Percentiles rank a stretch among this genome's conserved stretches.
phyloP scores from a whole-genome alignment of 805 yeast genomes.

The Kuraishia capsulata region DNA sequence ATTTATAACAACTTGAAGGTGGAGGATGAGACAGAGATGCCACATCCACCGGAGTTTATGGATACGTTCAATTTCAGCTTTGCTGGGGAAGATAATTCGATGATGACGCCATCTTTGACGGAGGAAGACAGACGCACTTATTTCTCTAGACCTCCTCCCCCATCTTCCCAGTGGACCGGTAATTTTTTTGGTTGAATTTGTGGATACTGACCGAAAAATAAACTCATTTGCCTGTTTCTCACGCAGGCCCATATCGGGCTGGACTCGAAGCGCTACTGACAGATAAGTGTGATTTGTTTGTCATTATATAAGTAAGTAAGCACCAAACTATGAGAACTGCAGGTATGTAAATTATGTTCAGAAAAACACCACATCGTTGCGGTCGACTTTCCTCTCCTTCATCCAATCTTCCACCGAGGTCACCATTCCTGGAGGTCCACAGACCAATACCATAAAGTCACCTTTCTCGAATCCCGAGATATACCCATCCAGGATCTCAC shows the following conservation, averaged over 20 bases:
- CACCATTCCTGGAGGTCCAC: conserved; percentile 41
- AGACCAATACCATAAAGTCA: conserved; percentile 34
- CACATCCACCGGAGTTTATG: background rate
- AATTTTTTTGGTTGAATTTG: too few species aligned
- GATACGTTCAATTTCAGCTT: background rate
- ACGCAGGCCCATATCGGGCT: too few species aligned
- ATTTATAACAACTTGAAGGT: background rate
- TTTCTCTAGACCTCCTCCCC: background rate
- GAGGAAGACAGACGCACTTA: background rate
- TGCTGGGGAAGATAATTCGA: background rate
- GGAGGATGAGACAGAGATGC: background rate
- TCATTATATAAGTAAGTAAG: too few species aligned
- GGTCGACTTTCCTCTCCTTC: conserved; percentile 5
- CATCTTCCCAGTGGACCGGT: too few species aligned
- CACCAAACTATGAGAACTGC: too few species aligned
- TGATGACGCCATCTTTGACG: background rate
- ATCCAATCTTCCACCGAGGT: conserved; percentile 10
- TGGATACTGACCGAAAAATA: too few species aligned
- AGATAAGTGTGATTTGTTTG: too few species aligned
- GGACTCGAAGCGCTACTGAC: too few species aligned
- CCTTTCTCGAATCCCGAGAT: conserved; percentile 10
- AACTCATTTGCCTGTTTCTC: too few species aligned
- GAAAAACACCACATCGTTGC: conserved; percentile 13
- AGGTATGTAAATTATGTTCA: background rate
- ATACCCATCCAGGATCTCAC: conserved; percentile 28